Conservation (phyloP, 352 stramenopile genomes). For the Pythium monospermum region DNA sequence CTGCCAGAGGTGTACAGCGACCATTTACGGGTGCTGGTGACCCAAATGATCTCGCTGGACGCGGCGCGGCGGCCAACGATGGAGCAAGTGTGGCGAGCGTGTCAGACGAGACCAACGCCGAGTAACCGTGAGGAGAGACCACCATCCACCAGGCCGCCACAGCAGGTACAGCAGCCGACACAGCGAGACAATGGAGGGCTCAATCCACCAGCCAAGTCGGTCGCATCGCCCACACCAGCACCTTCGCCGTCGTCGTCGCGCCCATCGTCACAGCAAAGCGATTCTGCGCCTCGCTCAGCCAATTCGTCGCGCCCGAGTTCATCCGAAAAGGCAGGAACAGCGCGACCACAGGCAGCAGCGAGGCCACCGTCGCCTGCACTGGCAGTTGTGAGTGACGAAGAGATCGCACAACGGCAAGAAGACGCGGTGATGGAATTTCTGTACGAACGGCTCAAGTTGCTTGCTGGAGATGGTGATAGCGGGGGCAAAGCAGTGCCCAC, state of each 20-base stretch:
- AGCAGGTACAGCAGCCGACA: not conserved
- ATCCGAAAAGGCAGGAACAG: not conserved
- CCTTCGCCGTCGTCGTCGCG: constrained; percentile 24
- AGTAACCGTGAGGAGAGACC: not conserved
- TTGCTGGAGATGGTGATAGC: constrained; percentile 31
- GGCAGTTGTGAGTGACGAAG: constrained; percentile 17
- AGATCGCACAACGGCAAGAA: constrained; percentile 25
- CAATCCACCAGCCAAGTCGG: too few species aligned
- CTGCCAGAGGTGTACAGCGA: constrained; percentile 62
- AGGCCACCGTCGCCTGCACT: not conserved
- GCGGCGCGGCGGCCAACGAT: constrained; percentile 54
- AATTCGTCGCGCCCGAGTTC: constrained; percentile 11
- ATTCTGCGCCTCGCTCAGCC: not conserved
- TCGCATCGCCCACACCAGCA: constrained; percentile 17
- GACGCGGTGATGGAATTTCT: constrained; percentile 57
- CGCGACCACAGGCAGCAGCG: not conserved
- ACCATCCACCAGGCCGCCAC: not conserved
- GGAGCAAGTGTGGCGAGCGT: constrained; percentile 58
- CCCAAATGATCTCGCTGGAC: constrained; percentile 68
- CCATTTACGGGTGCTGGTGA: constrained; percentile 46
- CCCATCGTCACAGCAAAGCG: constrained; percentile 16
- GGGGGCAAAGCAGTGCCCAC: constrained; percentile 25
- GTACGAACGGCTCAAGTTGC: constrained; percentile 61
- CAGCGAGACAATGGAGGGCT: too few species aligned
- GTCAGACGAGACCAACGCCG: constrained; percentile 31